Evolutionary conservation across 345 rosid species (phyloP).

Genomic region (Turritis glabra): DNA sequence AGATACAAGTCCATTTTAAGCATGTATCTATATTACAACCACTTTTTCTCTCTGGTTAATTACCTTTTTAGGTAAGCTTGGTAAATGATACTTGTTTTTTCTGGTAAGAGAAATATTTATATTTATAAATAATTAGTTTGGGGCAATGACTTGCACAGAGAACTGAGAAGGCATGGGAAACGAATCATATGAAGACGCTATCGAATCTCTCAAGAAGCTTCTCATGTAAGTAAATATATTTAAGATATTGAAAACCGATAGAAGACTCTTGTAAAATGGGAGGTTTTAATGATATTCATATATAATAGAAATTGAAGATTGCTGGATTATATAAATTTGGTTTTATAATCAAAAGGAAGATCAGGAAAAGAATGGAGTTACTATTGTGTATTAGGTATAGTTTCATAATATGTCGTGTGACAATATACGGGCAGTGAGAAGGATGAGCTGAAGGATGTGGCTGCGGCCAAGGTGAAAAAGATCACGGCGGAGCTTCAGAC

Average conservation of each 20-base stretch:
- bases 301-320: not conserved
- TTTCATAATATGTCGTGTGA: not conserved
- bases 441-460: slow-evolving; percentile 66
- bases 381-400: not conserved
- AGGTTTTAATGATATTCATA: not conserved
- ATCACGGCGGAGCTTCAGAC: slow-evolving; percentile 68
- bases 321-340: not conserved
- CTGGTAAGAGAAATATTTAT: not conserved
- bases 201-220: slow-evolving; percentile 81
- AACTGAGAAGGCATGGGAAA: slow-evolving; percentile 59
- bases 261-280: not conserved
- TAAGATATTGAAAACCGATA: not conserved
- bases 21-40: not conserved
- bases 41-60: not conserved
- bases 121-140: slow-evolving; percentile 12
- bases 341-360: not conserved
- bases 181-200: slow-evolving; percentile 71
- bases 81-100: not conserved
- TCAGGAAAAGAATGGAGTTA: not conserved
- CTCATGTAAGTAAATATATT: slow-evolving; percentile 48
- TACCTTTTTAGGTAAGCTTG: not conserved
- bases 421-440: slow-evolving; percentile 59
- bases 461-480: slow-evolving; percentile 75
- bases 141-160: slow-evolving; percentile 39
- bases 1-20: not conserved